Evolutionary conservation across 371 early-diverging fungal species (phyloP), one percentile per base, ranked within the genome.

Genomic region (Actinomucor elegans): DNA sequence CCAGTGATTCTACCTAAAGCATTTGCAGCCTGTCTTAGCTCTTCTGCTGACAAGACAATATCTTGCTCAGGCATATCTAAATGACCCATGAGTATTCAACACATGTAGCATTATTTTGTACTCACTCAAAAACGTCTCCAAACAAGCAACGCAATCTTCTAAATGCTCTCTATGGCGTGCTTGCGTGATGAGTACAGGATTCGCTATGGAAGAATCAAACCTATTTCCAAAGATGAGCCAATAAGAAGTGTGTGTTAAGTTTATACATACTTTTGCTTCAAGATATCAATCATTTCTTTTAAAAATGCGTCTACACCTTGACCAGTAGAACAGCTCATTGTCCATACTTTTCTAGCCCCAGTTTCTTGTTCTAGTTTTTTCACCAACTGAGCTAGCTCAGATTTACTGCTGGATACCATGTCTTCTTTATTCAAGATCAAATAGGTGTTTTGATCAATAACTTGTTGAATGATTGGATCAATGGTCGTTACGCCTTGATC

Each of bases 1-100:
- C 92, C 91, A 3, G 92, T 92, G 54, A 93, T 89, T 52, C 81
- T 73, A 5, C 91, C 90, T 8, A 93, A 44, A 1, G 85, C 80
- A 28, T 83, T 71, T 4, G 85, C 85, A 6, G 90, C 91, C 23
- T 73, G 71, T 8, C 91, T 79, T 52, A 93, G 69, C 61, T 90
- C 92, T 63, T 93, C 92, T 14, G 91, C 92, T 4, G 79, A 83
- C 42, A 92, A 62, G 5, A 93, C 91, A 14, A 87, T 68, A 43
- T 84, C 80, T 9, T 67, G 56, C 4, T 35, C 37, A 24, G 75
- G 66, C 48, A 68, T 54, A 18, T 55, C 78, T 74, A 48, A 12
- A 52, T 20, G n/a, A n/a, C n/a, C n/a, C 11, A 45, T n/a, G 23
- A 17, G 7, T 3, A 41, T 18, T 38, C 5, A 1, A 38, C 1